Conservation (phyloP, 768 basidiomycete genomes). For the Calocybe gangraenosa region DNA sequence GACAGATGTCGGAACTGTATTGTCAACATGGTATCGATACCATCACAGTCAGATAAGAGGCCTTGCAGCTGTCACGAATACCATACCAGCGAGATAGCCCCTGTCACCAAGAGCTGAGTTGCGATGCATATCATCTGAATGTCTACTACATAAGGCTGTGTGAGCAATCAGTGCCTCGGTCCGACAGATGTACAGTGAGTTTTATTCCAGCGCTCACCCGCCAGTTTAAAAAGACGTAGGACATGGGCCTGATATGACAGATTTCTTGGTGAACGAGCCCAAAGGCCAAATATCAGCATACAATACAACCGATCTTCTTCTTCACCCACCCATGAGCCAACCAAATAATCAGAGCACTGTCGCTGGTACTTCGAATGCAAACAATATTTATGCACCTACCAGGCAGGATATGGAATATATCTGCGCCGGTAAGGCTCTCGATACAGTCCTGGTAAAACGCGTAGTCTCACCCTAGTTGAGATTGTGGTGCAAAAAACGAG, state of each 20-base stretch:
- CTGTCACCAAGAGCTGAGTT: conserved; percentile 4
- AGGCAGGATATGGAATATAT: conserved; percentile 78
- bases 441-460: not conserved
- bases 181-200: conserved; percentile 7
- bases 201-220: not conserved
- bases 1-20: conserved; percentile 5
- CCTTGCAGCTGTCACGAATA: conserved; percentile 8
- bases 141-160: conserved; percentile 3
- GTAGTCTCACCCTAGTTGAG: too few relatives aligned
- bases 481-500: conserved; percentile 90
- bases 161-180: conserved; percentile 7
- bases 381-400: conserved; percentile 30
- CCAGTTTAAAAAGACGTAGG: not conserved
- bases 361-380: conserved; percentile 18
- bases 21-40: conserved; percentile 14
- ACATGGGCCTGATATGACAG: not conserved
- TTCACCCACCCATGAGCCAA: conserved; percentile 22
- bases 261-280: not conserved
- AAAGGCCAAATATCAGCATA: conserved; percentile 16
- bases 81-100: conserved; percentile 9
- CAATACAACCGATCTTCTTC: conserved; percentile 10
- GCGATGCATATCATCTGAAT: not conserved
- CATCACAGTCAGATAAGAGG: conserved; percentile 9
- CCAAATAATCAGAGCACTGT: conserved; percentile 19
- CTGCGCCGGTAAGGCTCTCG: conserved; percentile 62